These are phyloP conservation scores for Phaffomyces opuntiae DNA, from an alignment of 805 yeast species.

Conservation along the genomic window DNA sequence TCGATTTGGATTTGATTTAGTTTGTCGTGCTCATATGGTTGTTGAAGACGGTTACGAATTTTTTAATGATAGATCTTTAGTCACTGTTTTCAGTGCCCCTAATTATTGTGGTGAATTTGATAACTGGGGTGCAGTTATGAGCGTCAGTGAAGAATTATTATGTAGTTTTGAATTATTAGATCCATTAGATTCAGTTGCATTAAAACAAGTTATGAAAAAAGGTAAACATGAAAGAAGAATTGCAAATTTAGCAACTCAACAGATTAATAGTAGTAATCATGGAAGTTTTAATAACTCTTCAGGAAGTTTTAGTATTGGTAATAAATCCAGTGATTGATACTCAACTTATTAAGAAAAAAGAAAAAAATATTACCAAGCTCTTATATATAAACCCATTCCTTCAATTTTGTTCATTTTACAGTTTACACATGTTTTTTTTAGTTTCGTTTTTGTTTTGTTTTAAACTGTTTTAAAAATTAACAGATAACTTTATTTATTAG, in stretches of 20 bases:
- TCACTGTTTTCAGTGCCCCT: slow-evolving; percentile 93
- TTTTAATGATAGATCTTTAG: slow-evolving; percentile 91
- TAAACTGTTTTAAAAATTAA: too few species aligned
- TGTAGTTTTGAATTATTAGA: slow-evolving; percentile 92
- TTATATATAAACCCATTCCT: too few species aligned
- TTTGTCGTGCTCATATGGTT: slow-evolving; percentile 98
- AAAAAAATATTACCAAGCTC: background rate
- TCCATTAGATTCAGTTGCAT: slow-evolving; percentile 87
- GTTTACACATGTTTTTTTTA: too few species aligned
- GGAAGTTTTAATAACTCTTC: slow-evolving; percentile 17
- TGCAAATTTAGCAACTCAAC: slow-evolving; percentile 35
- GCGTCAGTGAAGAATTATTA: slow-evolving; percentile 84
- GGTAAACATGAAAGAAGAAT: slow-evolving; percentile 82
- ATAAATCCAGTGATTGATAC: background rate
- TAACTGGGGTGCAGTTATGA: slow-evolving; percentile 98
- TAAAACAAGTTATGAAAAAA: slow-evolving; percentile 90
- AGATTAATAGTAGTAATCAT: slow-evolving; percentile 7
- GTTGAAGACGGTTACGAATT: slow-evolving; percentile 99
- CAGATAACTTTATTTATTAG: too few species aligned
- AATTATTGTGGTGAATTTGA: slow-evolving; percentile 66
- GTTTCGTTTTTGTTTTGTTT: too few species aligned
- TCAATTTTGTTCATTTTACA: too few species aligned
- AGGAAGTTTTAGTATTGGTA: slow-evolving; percentile 16
- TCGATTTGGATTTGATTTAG: slow-evolving; percentile 95
- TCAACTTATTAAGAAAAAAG: background rate